Evolutionary conservation across 2,329 filamentous ascomycete genomes (phyloP), one percentile per base, ranked within the genome.

Genomic region (Fusarium nurragi): DNA sequence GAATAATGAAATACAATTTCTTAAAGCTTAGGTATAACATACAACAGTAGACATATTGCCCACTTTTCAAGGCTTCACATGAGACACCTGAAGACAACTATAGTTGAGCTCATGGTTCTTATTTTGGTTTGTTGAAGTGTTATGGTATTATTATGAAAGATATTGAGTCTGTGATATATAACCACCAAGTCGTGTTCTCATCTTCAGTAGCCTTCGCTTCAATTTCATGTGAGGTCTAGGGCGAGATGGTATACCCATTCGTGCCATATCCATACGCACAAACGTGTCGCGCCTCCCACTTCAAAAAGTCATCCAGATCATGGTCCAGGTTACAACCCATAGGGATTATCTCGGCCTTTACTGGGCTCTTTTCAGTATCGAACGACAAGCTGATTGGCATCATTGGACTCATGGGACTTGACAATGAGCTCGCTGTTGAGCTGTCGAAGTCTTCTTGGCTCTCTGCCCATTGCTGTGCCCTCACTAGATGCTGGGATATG

Each of bases 241-340:
- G 47, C 11, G 39, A 46, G 37, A 60, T 8, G 9, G 16, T 12
- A 38, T 26, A 54, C 10, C 47, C 47, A 18, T 54, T 55, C 7
- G 41, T 61, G 2, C 58, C 41, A 43, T 55, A 61, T 16, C 57
- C 56, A 40, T 61, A 61, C 1, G 30, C 56, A 38, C 56, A 63
- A 23, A 63, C 60, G 16, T 63, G 19, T 11, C 28, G 30, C 18
- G 50, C 58, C 19, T 62, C 59, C 59, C 59, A 62, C 6, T 36
- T 50, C 2, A 62, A 34, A 37, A 50, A 62, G 39, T 62, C 59
- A 3, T 16, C 39, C n/a, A 62, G 12, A 11, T 62, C 59, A 14
- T 62, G 51, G 3, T 57, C 57, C 10, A 62, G 9, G 14, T 63
- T 63, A 16, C 25, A 62, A 0, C 59, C 50, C 37, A 62, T 62